Percentiles rank a stretch among this genome's conserved stretches.
Conservation (phyloP, 176 grass and related monocot species). For the Raddia distichophylla region DNA sequence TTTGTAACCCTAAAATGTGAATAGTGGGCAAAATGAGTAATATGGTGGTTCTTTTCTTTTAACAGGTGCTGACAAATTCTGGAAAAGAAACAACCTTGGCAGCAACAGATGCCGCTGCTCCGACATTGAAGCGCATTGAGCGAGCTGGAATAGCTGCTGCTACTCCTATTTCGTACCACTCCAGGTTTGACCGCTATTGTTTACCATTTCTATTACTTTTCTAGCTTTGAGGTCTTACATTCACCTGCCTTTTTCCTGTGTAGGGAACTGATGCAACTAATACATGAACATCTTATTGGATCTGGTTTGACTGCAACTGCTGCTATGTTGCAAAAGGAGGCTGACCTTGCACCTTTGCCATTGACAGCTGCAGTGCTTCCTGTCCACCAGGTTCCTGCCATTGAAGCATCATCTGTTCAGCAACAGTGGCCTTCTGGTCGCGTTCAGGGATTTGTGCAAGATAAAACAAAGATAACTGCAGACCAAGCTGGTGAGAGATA, state of each 20-base stretch:
- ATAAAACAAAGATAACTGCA: slow-evolving; percentile 42
- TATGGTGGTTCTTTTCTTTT: slow-evolving; percentile 8
- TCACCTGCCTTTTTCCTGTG: background rate
- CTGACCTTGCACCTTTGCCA: slow-evolving; percentile 70
- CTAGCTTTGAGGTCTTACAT: slow-evolving; percentile 25
- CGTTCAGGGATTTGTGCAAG: slow-evolving; percentile 64
- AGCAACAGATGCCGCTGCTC: slow-evolving; percentile 94
- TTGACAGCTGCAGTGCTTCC: slow-evolving; percentile 53
- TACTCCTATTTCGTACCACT: slow-evolving; percentile 94
- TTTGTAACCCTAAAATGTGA: background rate
- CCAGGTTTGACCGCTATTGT: slow-evolving; percentile 63
- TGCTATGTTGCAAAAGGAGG: slow-evolving; percentile 85
- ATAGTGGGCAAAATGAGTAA: background rate
- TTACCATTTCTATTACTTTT: slow-evolving; percentile 20
- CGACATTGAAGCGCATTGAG: slow-evolving; percentile 89
- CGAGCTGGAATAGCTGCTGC: slow-evolving; percentile 96
- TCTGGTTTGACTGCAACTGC: slow-evolving; percentile 84
- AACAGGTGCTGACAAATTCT: slow-evolving; percentile 88
- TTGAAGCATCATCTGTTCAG: slow-evolving; percentile 65
- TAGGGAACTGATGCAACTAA: slow-evolving; percentile 93
- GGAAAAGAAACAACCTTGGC: slow-evolving; percentile 95
- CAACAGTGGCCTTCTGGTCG: slow-evolving; percentile 81
- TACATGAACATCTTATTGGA: slow-evolving; percentile 94
- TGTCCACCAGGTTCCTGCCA: slow-evolving; percentile 65
- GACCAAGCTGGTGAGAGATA: slow-evolving; percentile 53